Percentiles rank a stretch among this genome's conserved stretches.
Evolutionary conservation across 2,329 filamentous ascomycete genomes (phyloP).

Genomic region (Ceratocystis harringtonii): DNA sequence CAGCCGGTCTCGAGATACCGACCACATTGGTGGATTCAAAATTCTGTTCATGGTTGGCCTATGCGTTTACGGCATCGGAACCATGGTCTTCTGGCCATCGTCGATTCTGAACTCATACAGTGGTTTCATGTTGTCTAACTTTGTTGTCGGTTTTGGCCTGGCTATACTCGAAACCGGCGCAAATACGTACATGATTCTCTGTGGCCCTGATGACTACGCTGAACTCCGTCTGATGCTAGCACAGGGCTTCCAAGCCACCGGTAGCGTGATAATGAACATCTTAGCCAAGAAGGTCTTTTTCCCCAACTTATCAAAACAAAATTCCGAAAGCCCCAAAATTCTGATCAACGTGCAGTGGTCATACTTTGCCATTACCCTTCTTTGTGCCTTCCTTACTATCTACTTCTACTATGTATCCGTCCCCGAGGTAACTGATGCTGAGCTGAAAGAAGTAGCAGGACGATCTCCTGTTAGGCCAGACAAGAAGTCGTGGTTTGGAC

Average conservation of each 20-base stretch:
- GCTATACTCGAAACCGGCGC: constrained; percentile 66
- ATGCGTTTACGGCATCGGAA: constrained; percentile 57
- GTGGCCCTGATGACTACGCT: constrained; percentile 56
- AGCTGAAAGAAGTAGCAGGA: constrained; percentile 35
- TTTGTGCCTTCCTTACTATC: constrained; percentile 54
- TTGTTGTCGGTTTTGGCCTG: constrained; percentile 64
- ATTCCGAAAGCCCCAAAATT: constrained; percentile 33
- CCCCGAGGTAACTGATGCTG: constrained; percentile 43
- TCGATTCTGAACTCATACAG: constrained; percentile 59
- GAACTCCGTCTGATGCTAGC: constrained; percentile 62
- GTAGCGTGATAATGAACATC: constrained; percentile 55
- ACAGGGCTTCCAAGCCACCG: constrained; percentile 62
- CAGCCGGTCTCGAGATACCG: constrained; percentile 26
- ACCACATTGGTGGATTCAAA: constrained; percentile 53
- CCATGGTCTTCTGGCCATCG: constrained; percentile 77
- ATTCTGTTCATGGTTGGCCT: constrained; percentile 66
- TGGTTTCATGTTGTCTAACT: constrained; percentile 59
- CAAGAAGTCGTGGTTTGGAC: constrained; percentile 34
- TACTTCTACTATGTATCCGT: constrained; percentile 56
- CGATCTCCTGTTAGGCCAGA: constrained; percentile 36
- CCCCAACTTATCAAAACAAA: constrained; percentile 31
- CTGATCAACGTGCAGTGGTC: constrained; percentile 71
- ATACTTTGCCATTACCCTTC: constrained; percentile 64
- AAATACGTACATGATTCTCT: constrained; percentile 58
- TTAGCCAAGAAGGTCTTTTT: constrained; percentile 65